These are phyloP conservation scores for Fonsecaea multimorphosa DNA, from an alignment of 2,329 filamentous ascomycete species.

Conservation along the genomic window DNA sequence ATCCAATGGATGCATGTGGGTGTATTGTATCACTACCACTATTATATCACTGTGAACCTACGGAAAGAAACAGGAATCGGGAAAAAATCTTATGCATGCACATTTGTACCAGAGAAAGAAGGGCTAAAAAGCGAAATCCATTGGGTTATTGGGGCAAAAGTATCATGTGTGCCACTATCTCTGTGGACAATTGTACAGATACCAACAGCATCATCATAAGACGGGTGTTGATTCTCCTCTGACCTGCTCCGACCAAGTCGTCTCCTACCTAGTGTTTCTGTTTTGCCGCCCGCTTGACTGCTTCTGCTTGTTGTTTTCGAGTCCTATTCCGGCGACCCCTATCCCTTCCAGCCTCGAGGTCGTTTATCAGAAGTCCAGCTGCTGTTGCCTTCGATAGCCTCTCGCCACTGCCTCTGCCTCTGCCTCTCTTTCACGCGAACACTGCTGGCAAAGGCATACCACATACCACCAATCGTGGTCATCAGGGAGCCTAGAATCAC, in stretches of 20 bases:
- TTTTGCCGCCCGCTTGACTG: too few species aligned
- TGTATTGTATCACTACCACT: too few species aligned
- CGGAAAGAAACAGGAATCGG: too few species aligned
- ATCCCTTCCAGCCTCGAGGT: slow-evolving; percentile 9
- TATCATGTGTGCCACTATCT: neutral
- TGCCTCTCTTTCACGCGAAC: neutral
- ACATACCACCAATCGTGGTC: slow-evolving; percentile 18
- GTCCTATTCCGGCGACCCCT: too few species aligned
- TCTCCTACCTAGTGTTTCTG: too few species aligned
- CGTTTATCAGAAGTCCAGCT: neutral
- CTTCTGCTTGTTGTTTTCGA: too few species aligned
- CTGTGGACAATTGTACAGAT: neutral
- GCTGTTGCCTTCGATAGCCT: neutral
- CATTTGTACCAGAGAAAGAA: neutral
- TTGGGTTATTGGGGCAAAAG: neutral
- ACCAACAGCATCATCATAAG: too few species aligned
- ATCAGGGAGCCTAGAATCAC: slow-evolving; percentile 16
- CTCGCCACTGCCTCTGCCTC: neutral
- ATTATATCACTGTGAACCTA: too few species aligned
- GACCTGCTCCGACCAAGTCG: too few species aligned
- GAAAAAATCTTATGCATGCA: too few species aligned
- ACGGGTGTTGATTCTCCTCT: too few species aligned
- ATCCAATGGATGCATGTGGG: too few species aligned
- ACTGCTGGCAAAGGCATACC: slow-evolving; percentile 19
- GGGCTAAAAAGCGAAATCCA: neutral